Evolutionary conservation across 2,329 filamentous ascomycete genomes (phyloP).

Genomic region (Epichloe bromicola): DNA sequence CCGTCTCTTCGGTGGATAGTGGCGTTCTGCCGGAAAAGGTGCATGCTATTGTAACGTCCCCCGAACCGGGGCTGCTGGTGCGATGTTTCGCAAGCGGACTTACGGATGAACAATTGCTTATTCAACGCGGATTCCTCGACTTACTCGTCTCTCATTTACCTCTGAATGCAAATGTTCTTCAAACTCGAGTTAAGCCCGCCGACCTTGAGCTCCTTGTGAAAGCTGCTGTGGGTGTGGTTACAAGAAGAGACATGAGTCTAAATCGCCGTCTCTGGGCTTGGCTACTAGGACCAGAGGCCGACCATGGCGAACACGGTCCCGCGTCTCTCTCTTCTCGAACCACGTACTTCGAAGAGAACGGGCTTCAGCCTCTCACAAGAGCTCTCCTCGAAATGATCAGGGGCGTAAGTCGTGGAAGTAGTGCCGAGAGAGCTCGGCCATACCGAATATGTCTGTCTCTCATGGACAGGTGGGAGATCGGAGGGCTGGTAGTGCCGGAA

Average conservation of each 20-base stretch:
- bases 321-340: conserved; percentile 44
- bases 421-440: conserved; percentile 60
- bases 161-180: conserved; percentile 68
- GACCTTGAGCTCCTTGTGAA: conserved; percentile 74
- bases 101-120: conserved; percentile 73
- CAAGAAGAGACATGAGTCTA: conserved; percentile 87
- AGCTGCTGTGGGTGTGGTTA: conserved; percentile 77
- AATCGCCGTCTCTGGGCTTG: conserved; percentile 93
- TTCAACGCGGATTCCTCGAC: conserved; percentile 89
- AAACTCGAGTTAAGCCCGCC: conserved; percentile 54
- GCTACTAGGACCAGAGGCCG: conserved; percentile 63
- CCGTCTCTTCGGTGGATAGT: conserved; percentile 4
- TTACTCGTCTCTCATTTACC: conserved; percentile 83
- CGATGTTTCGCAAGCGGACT: conserved; percentile 88
- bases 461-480: conserved; percentile 98
- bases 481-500: conserved; percentile 73
- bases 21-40: conserved; percentile 28
- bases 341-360: conserved; percentile 73
- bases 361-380: conserved; percentile 58
- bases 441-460: conserved; percentile 87
- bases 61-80: conserved; percentile 81
- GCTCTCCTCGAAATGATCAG: conserved; percentile 69
- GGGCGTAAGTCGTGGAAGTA: conserved; percentile 14
- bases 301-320: conserved; percentile 32
- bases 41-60: conserved; percentile 60